Base-by-base conservation (phyloP, 805 yeast species). In the Wickerhamomyces xylosicus region DNA sequence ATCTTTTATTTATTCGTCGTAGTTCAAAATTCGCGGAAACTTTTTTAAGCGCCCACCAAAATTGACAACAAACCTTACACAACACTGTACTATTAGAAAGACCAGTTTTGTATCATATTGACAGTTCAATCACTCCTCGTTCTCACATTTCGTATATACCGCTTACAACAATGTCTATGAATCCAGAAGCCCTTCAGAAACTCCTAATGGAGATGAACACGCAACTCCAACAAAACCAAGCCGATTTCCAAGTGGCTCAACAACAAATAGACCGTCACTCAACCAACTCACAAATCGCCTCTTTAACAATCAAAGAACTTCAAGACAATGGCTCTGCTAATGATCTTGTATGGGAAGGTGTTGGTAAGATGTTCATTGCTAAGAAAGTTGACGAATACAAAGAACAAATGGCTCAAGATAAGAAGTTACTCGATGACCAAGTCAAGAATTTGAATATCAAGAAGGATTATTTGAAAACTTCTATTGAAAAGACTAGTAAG, bases 331-430 rank as follows among this genome's bases (percentile, higher is more conserved):
- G 70, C 13, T 43, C 47, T 1, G 67, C 63, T 9, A 63, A 63
- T 17, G 69, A 72, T 9, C 54, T 54, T 8, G 89, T 87, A 5
- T 87, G 95, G 92, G 75, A 84, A 54, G 85, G 94, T 5, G 73
- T 85, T 28, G 97, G 97, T 21, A 82, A 81, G 58, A 73, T 85
- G 22, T 83, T 81, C 55, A 60, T 81, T 9, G 35, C 53, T 18
- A 67, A 67, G 4, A 64, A 66, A 20, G 63, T 64, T 3, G 49
- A 56, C 4, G 59, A 63, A 3, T 83, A 84, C 58, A 56, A 70
- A 35, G 50, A 56, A 11, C 67, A 66, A 37, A 58, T 85, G 27
- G 54, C 63, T 18, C 54, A 59, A 18, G 85, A 84, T 47, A 73
- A 72, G 45, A 57, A 59, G 33, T 72, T 65, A 14, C 67, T 76